phyloP scores from a whole-genome alignment of 139 green algal genomes.

The Chlamydomonas eustigma region DNA sequence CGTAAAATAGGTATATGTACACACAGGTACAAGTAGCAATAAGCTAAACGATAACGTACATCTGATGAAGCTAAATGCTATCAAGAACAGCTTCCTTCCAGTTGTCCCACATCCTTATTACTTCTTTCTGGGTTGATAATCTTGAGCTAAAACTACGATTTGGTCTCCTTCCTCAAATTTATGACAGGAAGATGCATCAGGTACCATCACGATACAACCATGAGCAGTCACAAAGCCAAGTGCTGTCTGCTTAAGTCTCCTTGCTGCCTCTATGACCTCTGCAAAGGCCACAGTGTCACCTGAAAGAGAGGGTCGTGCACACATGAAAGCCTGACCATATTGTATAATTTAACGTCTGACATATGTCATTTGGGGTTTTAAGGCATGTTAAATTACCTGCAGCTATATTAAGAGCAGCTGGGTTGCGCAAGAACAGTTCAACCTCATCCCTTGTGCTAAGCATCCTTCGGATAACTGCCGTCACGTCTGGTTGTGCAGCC shows the following conservation, averaged over 20 bases:
- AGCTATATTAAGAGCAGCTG: constrained; percentile 40
- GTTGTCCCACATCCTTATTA: too few species aligned
- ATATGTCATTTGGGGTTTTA: background rate
- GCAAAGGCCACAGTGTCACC: constrained; percentile 39
- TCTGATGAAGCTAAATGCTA: too few species aligned
- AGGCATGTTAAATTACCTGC: constrained; percentile 19
- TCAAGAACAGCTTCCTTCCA: too few species aligned
- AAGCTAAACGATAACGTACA: too few species aligned
- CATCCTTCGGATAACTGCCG: constrained; percentile 8
- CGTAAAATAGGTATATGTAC: too few species aligned
- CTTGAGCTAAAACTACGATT: constrained; percentile 28
- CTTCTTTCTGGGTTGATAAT: constrained; percentile 11
- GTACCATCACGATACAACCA: constrained; percentile 21
- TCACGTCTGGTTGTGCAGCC: constrained; percentile 30
- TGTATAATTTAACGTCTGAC: background rate
- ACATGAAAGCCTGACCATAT: background rate
- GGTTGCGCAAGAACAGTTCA: constrained; percentile 45
- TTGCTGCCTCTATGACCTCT: constrained; percentile 39
- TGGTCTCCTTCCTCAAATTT: constrained; percentile 27
- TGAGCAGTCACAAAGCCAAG: constrained; percentile 25
- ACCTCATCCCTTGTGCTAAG: constrained; percentile 21
- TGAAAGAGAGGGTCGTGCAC: constrained; percentile 1
- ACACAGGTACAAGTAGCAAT: too few species aligned
- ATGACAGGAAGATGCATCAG: constrained; percentile 15
- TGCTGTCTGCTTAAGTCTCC: constrained; percentile 38